phyloP scores from a whole-genome alignment of 2,329 filamentous ascomycete genomes.

The Paraphaeosphaeria minitans region DNA sequence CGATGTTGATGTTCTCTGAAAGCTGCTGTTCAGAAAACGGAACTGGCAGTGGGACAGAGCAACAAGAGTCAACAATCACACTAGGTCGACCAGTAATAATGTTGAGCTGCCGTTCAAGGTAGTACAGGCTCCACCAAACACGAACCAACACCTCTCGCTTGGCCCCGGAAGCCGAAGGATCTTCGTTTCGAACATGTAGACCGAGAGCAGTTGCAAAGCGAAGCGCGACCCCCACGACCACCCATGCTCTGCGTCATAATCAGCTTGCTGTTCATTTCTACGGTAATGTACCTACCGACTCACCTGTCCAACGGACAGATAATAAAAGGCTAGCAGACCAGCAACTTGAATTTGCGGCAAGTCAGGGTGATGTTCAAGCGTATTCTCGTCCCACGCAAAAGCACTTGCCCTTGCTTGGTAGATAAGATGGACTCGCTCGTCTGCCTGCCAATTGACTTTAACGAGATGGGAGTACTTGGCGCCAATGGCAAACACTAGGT shows the following conservation, averaged over 20 bases:
- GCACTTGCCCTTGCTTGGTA: conserved; percentile 48
- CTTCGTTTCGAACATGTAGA: conserved; percentile 47
- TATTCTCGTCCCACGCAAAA: conserved; percentile 37
- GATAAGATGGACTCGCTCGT: conserved; percentile 41
- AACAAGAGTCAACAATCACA: conserved; percentile 42
- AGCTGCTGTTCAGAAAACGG: conserved; percentile 29
- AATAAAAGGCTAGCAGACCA: conserved; percentile 49
- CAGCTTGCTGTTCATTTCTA: conserved; percentile 3
- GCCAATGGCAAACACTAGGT: conserved; percentile 51
- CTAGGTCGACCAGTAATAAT: conserved; percentile 49
- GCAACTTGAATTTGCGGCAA: conserved; percentile 48
- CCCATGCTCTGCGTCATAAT: conserved; percentile 43
- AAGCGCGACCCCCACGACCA: conserved; percentile 44
- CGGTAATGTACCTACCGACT: conserved; percentile 41
- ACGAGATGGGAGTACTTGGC: conserved; percentile 45
- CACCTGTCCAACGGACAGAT: conserved; percentile 47
- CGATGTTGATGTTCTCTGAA: conserved; percentile 15
- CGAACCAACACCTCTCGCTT: conserved; percentile 45
- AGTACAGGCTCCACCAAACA: conserved; percentile 51
- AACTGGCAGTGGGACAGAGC: conserved; percentile 43
- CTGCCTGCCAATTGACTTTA: conserved; percentile 31
- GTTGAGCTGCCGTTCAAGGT: conserved; percentile 47
- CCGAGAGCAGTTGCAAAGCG: conserved; percentile 46
- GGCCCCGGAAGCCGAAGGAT: conserved; percentile 31
- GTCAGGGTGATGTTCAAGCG: conserved; percentile 42